A percentile compares a stretch with the other conserved stretches of the same genome.
phyloP scores from a whole-genome alignment of 495 filamentous ascomycete species.

The Poronia punctata region DNA sequence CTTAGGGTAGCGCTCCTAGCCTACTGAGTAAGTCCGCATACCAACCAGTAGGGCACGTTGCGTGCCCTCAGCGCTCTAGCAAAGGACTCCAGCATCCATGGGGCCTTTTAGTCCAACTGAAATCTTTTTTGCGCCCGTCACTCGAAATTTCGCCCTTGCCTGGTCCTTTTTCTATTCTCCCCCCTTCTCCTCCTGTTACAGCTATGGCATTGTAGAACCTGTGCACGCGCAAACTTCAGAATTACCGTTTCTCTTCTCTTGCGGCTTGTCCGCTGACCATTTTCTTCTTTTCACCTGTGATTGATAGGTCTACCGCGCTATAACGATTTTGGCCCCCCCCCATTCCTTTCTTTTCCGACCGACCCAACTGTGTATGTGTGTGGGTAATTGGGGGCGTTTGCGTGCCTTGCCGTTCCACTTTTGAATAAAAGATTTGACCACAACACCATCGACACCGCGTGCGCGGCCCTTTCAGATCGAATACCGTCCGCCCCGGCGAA shows the following conservation, averaged over 20 bases:
- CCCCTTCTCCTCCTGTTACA: neutral
- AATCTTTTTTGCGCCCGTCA: slow-evolving; percentile 3
- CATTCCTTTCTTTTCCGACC: slow-evolving; percentile 5
- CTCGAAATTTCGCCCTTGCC: neutral
- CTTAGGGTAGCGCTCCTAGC: too few species aligned
- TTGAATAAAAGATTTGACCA: too few species aligned
- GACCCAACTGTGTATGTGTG: too few species aligned
- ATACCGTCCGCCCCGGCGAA: slow-evolving; percentile 3
- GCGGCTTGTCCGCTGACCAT: slow-evolving; percentile 5
- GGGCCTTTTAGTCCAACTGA: neutral
- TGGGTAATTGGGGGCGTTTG: too few species aligned
- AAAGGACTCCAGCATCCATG: too few species aligned
- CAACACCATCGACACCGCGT: too few species aligned
- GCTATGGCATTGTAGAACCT: slow-evolving; percentile 3
- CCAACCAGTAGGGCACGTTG: too few species aligned
- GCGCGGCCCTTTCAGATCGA: slow-evolving; percentile 16
- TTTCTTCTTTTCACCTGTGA: slow-evolving; percentile 4
- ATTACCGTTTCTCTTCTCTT: slow-evolving; percentile 1
- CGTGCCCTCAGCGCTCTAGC: neutral
- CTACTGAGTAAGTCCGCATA: too few species aligned
- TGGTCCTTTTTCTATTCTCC: neutral
- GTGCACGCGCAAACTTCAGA: neutral
- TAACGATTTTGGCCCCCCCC: neutral
- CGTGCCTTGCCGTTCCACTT: too few species aligned
- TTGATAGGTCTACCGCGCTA: neutral